A percentile compares a stretch with the other conserved stretches of the same genome.
phyloP scores from a whole-genome alignment of 2,329 filamentous ascomycete species.

The Trichoderma sp. region DNA sequence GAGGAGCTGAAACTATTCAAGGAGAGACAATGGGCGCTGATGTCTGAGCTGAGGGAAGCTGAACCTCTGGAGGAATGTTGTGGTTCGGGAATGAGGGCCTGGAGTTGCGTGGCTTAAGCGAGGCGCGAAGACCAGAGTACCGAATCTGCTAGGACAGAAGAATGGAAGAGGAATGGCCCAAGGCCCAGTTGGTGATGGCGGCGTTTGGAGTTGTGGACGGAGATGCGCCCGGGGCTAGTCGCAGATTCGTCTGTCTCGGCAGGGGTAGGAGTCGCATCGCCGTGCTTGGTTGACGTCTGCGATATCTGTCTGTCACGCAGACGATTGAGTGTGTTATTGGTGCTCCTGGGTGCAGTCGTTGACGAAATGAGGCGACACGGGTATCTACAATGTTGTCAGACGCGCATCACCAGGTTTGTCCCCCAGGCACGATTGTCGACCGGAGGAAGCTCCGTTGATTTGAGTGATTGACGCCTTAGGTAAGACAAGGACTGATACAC shows the following conservation, averaged over 20 bases:
- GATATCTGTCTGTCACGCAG: not conserved
- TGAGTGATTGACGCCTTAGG: too few species aligned
- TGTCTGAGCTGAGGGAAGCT: not conserved
- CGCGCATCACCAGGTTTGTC: not conserved
- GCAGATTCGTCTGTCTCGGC: not conserved
- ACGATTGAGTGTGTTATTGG: not conserved
- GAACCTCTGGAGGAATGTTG: not conserved
- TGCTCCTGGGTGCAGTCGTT: not conserved
- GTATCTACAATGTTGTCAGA: not conserved
- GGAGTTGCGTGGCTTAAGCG: not conserved
- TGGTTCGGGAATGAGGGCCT: not conserved
- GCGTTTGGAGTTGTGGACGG: not conserved
- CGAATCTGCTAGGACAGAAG: too few species aligned
- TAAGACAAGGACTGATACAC: not conserved
- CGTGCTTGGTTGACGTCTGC: not conserved
- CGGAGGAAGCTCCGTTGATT: not conserved
- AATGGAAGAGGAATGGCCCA: not conserved
- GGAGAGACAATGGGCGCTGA: not conserved
- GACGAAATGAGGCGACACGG: not conserved
- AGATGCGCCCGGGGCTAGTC: constrained; percentile 1
- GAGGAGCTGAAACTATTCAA: not conserved
- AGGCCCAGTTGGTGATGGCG: not conserved
- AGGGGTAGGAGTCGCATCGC: not conserved
- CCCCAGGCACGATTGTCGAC: not conserved
- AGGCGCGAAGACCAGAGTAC: not conserved